Percentiles rank a stretch among this genome's conserved stretches.
phyloP scores from a whole-genome alignment of 2,329 filamentous ascomycete genomes.

The Ilyonectria robusta region DNA sequence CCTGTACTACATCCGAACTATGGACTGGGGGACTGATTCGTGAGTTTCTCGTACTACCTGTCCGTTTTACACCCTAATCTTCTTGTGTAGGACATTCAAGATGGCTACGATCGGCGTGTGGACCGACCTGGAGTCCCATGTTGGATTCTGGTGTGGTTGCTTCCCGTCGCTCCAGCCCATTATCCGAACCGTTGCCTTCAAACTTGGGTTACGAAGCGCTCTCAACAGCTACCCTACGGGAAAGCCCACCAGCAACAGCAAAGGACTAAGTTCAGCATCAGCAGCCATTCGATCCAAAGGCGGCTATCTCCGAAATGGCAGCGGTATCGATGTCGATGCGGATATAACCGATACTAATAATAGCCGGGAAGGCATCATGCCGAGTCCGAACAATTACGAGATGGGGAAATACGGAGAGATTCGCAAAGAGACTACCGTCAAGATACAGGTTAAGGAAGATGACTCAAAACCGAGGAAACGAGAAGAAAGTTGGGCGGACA shows the following conservation, averaged over 20 bases:
- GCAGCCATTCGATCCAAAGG: slow-evolving; percentile 14
- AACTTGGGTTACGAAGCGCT: slow-evolving; percentile 25
- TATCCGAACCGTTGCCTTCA: slow-evolving; percentile 46
- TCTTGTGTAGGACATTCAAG: slow-evolving; percentile 51
- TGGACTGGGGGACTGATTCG: slow-evolving; percentile 50
- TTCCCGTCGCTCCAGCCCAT: slow-evolving; percentile 58
- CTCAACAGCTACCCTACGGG: slow-evolving; percentile 22
- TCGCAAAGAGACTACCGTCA: slow-evolving; percentile 20
- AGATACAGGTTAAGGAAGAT: slow-evolving; percentile 12
- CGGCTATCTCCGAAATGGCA: slow-evolving; percentile 20
- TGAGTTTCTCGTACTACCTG: slow-evolving; percentile 40
- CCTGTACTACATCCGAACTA: slow-evolving; percentile 52
- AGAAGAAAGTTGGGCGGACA: slow-evolving; percentile 17
- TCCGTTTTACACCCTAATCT: neutral
- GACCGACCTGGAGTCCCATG: slow-evolving; percentile 59
- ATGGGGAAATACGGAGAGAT: slow-evolving; percentile 19
- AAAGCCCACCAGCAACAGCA: slow-evolving; percentile 15
- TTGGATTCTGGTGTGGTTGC: slow-evolving; percentile 60
- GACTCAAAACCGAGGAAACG: slow-evolving; percentile 4
- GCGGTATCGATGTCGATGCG: slow-evolving; percentile 19
- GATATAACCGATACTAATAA: slow-evolving; percentile 1
- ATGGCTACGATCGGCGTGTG: slow-evolving; percentile 55
- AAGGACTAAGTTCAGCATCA: slow-evolving; percentile 13
- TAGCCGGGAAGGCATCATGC: slow-evolving; percentile 14
- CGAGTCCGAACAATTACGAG: slow-evolving; percentile 4